A percentile compares a stretch with the other conserved stretches of the same genome.
Evolutionary conservation across 345 rosid species (phyloP).

Genomic region (Chamaenerion angustifolium): DNA sequence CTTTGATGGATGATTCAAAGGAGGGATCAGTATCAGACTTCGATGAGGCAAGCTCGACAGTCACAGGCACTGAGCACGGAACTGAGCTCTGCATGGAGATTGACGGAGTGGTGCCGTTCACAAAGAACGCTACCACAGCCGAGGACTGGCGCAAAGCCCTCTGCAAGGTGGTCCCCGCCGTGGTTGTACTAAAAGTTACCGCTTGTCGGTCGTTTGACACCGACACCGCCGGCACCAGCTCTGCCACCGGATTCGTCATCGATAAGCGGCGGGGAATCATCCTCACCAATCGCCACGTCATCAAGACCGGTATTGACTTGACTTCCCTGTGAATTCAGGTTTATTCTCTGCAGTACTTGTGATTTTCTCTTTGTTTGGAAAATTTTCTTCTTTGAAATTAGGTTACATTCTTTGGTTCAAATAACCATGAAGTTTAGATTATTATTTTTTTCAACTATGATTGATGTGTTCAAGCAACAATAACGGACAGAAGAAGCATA

Average conservation of each 20-base stretch:
- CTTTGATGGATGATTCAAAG: conserved; percentile 34
- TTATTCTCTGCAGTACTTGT: not conserved
- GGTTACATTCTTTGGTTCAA: too few relatives aligned
- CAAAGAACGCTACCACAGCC: conserved; percentile 45
- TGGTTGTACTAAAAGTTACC: conserved; percentile 70
- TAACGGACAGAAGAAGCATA: too few relatives aligned
- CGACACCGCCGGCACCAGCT: conserved; percentile 55
- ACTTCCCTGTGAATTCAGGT: not conserved
- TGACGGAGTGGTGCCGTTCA: conserved; percentile 26
- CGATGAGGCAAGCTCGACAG: conserved; percentile 23
- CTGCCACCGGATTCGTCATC: conserved; percentile 82
- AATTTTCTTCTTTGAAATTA: not conserved
- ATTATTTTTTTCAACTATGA: too few relatives aligned
- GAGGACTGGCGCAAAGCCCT: conserved; percentile 86
- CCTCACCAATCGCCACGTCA: conserved; percentile 94
- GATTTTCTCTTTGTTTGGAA: not conserved
- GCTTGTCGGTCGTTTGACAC: conserved; percentile 91
- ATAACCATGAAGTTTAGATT: too few relatives aligned
- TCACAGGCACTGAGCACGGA: conserved; percentile 28
- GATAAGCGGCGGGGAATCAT: conserved; percentile 86
- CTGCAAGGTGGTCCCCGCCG: conserved; percentile 69
- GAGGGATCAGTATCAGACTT: conserved; percentile 33
- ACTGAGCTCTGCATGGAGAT: conserved; percentile 48
- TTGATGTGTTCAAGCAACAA: too few relatives aligned
- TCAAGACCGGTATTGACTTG: conserved; percentile 44